Evolutionary conservation across 352 stramenopile genomes (phyloP).

Genomic region (Pilasporangium apinafurcum): DNA sequence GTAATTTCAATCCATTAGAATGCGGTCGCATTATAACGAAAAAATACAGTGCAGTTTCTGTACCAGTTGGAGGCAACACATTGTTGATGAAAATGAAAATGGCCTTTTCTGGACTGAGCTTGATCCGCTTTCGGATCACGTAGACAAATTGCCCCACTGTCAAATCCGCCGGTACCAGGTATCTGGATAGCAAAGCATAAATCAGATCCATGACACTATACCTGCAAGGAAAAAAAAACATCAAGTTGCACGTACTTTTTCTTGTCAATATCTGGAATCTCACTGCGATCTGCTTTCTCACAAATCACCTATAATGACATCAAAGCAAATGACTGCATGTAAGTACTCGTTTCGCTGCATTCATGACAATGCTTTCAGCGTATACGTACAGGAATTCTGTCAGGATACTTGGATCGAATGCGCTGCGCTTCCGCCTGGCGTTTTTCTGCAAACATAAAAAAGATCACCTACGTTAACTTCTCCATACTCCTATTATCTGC

Average conservation of each 20-base stretch:
- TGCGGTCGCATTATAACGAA: too few relatives aligned
- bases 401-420: constrained; percentile 98
- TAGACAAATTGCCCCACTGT: constrained; percentile 99
- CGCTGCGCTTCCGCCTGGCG: constrained; percentile 96
- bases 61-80: constrained; percentile 94
- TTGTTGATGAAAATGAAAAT: constrained; percentile 99
- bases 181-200: constrained; percentile 22
- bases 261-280: constrained; percentile 99
- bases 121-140: constrained; percentile 99
- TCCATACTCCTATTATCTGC: background rate
- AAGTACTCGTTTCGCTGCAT: background rate
- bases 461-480: background rate
- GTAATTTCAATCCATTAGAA: too few relatives aligned
- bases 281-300: constrained; percentile 94
- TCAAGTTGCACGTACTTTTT: constrained; percentile 88
- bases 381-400: constrained; percentile 91
- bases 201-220: background rate
- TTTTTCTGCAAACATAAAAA: constrained; percentile 79
- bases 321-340: background rate
- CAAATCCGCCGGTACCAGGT: constrained; percentile 95
- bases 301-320: constrained; percentile 66
- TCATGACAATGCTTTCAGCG: background rate
- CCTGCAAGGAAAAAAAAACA: background rate
- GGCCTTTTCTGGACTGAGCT: constrained; percentile 95
- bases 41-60: too few relatives aligned